Evolutionary conservation across 768 basidiomycete genomes (phyloP).

Genomic region (Thelephora ganbajun): DNA sequence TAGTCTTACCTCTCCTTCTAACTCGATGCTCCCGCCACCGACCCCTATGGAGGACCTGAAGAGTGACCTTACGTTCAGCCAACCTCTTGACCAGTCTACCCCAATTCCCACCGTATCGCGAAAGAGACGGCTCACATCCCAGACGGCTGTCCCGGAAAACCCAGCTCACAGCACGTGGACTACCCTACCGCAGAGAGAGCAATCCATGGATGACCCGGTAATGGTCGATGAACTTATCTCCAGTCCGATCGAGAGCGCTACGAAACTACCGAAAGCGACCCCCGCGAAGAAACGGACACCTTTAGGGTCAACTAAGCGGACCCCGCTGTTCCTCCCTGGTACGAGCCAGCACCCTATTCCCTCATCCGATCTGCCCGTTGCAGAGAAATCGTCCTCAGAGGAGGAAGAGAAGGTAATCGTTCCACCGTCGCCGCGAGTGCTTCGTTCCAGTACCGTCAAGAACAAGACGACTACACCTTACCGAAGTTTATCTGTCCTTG

Average conservation of each 20-base stretch:
- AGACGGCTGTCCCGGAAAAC: too few species aligned
- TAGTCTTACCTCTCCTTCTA: too few species aligned
- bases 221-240: conserved; percentile 21
- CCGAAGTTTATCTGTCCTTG: background rate
- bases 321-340: conserved; percentile 35
- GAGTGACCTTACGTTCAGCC: too few species aligned
- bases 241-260: conserved; percentile 7
- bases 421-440: background rate
- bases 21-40: too few species aligned
- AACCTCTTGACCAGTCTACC: too few species aligned
- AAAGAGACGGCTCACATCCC: too few species aligned
- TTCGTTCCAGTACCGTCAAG: background rate
- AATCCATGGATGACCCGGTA: too few species aligned
- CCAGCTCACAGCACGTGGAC: conserved; percentile 14
- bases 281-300: background rate
- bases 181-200: conserved; percentile 13
- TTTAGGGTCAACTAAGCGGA: conserved; percentile 5
- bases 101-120: too few species aligned
- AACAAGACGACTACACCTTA: background rate
- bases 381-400: background rate
- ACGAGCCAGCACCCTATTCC: conserved; percentile 41
- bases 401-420: background rate
- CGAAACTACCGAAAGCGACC: background rate
- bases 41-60: too few species aligned
- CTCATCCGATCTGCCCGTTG: conserved; percentile 30